These are phyloP conservation scores for Podila epicladia DNA, from an alignment of 192 early-diverging fungal genomes.

Conservation along the genomic window DNA sequence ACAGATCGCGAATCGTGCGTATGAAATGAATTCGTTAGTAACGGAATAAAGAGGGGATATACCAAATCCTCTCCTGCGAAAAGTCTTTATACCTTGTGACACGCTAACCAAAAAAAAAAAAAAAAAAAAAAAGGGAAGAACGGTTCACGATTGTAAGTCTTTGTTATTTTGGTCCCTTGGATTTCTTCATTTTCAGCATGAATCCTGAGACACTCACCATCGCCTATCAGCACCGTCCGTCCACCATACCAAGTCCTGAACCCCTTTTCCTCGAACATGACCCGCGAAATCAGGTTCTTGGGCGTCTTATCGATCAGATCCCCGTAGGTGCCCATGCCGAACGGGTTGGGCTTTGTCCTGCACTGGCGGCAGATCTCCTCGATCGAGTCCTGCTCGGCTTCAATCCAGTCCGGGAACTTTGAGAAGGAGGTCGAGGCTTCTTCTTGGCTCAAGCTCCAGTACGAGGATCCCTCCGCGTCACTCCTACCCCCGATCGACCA, in stretches of 20 bases:
- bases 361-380: conserved; percentile 40
- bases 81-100: conserved; percentile 32
- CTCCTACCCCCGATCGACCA: conserved; percentile 44
- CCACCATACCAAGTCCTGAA: conserved; percentile 46
- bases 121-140: not conserved
- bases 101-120: conserved; percentile 10
- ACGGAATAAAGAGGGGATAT: too few relatives aligned
- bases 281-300: conserved; percentile 22
- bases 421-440: conserved; percentile 23
- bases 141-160: not conserved
- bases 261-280: conserved; percentile 47
- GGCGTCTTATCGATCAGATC: conserved; percentile 42
- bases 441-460: conserved; percentile 43
- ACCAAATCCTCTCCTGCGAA: too few relatives aligned
- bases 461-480: conserved; percentile 14
- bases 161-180: not conserved
- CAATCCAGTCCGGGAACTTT: conserved; percentile 36
- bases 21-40: too few relatives aligned
- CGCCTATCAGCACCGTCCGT: conserved; percentile 42
- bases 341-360: conserved; percentile 26
- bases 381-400: conserved; percentile 37
- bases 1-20: too few relatives aligned
- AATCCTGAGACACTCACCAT: conserved; percentile 8
- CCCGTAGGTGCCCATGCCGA: conserved; percentile 41
- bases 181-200: not conserved